Base-by-base conservation (phyloP, 1,284 basidiomycete genomes). In the Ganoderma boninense region DNA sequence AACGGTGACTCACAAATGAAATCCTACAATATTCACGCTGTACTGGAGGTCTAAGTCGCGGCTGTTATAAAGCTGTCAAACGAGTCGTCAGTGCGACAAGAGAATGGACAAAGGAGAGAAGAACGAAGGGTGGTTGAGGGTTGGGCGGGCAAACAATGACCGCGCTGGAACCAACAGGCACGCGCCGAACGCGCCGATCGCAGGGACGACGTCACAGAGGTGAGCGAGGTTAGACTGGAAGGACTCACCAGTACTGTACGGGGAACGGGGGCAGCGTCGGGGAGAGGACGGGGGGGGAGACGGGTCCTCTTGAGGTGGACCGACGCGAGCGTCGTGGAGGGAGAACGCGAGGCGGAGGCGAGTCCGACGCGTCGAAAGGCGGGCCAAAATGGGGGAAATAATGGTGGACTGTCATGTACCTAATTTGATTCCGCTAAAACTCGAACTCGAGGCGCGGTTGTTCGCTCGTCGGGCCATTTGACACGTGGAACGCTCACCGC, bases 401-500 rank as follows among this genome's bases (percentile, higher is more conserved):
- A 76, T 73, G 68, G 59, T 67, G 71, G 71, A 67, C 68, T 75
- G 76, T 66, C 72, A 78, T 76, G 72, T 69, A 71, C 74, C 69
- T 71, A 68, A 78, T 77, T 78, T 77, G 77, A 78, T 77, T 76
- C 75, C 75, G 76, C 73, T 78, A 77, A 79, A 78, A 78, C 78
- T 71, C 61, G 68, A 44, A 54, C 49, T 54, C 26, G 54, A 65
- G 40, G 70, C 65, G 62, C 69, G 73, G 74, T 70, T 65, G 64
- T 68, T 71, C 59, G 66, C 64, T 69, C 71, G 74, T 74, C 76
- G 73, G 74, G 67, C 61, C 49, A 68, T 64, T 70, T 73, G 77
- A 77, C 78, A 79, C 78, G 78, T 79, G 77, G 76, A 75, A 77
- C 74, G 75, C 71, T 74, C 71, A 64, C 74, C 73, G 72, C 73